phyloP scores from a whole-genome alignment of 768 basidiomycete species.

The Daedaleopsis sinensis region DNA sequence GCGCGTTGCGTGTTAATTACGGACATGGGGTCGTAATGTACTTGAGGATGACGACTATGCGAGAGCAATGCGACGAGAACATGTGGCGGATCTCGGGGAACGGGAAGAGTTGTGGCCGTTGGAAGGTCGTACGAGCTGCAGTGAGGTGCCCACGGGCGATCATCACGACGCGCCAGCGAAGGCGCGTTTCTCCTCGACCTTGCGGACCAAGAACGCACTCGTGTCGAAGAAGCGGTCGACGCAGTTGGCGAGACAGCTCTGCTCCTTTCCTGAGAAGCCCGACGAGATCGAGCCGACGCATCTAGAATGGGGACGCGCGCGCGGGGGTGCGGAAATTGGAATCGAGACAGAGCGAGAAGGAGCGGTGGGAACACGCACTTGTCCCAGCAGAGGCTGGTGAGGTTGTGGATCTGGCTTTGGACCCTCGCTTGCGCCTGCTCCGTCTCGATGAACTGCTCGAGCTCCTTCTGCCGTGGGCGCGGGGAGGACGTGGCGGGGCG shows the following conservation, averaged over 20 bases:
- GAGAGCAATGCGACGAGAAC: background rate
- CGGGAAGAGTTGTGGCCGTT: background rate
- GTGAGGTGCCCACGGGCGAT: background rate
- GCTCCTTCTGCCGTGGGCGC: conserved; percentile 66
- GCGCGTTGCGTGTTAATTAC: background rate
- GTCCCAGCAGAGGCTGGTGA: conserved; percentile 91
- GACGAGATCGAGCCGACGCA: conserved; percentile 81
- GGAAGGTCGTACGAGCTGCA: background rate
- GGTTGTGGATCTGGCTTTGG: conserved; percentile 69
- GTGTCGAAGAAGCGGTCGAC: conserved; percentile 92
- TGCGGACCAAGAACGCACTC: conserved; percentile 78
- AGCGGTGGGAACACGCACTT: conserved; percentile 60
- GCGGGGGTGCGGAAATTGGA: conserved; percentile 2
- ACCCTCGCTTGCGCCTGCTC: conserved; percentile 80
- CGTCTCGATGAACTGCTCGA: conserved; percentile 74
- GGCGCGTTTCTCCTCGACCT: conserved; percentile 51
- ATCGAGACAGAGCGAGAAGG: conserved; percentile 16
- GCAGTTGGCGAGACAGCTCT: conserved; percentile 84
- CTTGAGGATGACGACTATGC: background rate
- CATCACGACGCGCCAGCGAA: conserved; percentile 33
- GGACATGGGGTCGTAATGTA: background rate
- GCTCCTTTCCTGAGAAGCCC: conserved; percentile 78
- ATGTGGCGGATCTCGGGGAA: background rate
- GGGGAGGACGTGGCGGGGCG: conserved; percentile 1
- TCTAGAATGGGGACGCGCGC: conserved; percentile 41